These are phyloP conservation scores for Talaromyces stipitatus DNA, from an alignment of 495 filamentous ascomycete genomes.

Conservation along the genomic window DNA sequence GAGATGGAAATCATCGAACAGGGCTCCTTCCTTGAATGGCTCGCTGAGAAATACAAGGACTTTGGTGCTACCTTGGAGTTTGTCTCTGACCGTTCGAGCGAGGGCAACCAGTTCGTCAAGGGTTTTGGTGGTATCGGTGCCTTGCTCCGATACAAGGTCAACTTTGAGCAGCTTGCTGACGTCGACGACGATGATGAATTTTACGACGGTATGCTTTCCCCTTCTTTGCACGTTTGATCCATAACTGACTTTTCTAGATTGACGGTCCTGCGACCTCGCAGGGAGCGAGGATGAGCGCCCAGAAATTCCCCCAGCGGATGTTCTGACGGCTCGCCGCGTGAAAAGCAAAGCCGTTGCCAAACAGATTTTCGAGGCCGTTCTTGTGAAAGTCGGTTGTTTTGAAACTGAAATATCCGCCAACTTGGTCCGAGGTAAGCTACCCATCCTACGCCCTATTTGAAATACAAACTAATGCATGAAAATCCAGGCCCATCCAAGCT, in stretches of 20 bases:
- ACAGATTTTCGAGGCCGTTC: conserved; percentile 26
- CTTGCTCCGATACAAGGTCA: conserved; percentile 97
- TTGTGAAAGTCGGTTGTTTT: conserved; percentile 20
- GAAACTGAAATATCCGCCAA: conserved; percentile 28
- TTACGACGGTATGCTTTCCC: conserved; percentile 67
- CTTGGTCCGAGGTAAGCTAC: conserved; percentile 30
- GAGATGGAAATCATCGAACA: conserved; percentile 92
- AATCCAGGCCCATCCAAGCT: conserved; percentile 40
- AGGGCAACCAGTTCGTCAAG: conserved; percentile 99
- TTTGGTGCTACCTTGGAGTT: conserved; percentile 97
- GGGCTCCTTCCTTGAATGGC: conserved; percentile 93
- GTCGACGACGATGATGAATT: conserved; percentile 95
- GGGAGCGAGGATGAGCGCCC: conserved; percentile 75
- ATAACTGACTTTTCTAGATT: conserved; percentile 48
- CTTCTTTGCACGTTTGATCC: conserved; percentile 4
- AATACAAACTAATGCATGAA: not conserved
- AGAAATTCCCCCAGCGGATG: conserved; percentile 57
- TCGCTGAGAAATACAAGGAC: conserved; percentile 94
- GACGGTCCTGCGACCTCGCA: conserved; percentile 88
- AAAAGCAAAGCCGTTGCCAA: conserved; percentile 30
- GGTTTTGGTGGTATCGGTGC: conserved; percentile 98
- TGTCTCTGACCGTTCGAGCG: conserved; percentile 90
- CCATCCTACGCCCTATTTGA: not conserved
- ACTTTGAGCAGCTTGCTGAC: conserved; percentile 98
- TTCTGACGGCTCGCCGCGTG: conserved; percentile 52